Conservation (phyloP, 371 early-diverging fungal genomes). For the Apophysomyces trapeziformis region DNA sequence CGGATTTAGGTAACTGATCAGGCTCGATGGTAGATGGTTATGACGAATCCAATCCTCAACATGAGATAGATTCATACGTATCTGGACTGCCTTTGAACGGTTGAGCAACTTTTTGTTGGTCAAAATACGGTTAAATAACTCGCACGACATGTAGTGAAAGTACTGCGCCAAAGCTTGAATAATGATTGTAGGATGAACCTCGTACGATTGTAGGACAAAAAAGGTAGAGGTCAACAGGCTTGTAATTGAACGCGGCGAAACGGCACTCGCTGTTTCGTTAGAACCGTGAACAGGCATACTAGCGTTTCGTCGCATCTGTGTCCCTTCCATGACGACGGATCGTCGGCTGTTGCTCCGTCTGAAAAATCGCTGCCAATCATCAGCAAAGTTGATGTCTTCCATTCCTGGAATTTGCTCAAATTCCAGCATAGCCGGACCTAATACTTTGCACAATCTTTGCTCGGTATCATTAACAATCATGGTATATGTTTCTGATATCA, state of each 20-base stretch:
- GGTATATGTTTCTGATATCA: constrained; percentile 72
- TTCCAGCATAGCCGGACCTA: constrained; percentile 73
- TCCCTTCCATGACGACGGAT: constrained; percentile 25
- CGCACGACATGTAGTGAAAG: constrained; percentile 72
- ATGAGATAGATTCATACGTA: constrained; percentile 77
- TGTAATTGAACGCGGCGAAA: constrained; percentile 66
- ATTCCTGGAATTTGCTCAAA: constrained; percentile 73
- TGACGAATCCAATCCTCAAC: constrained; percentile 85
- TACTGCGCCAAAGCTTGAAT: constrained; percentile 74
- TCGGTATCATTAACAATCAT: constrained; percentile 65
- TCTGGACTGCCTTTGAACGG: constrained; percentile 79
- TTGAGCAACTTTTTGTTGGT: constrained; percentile 72
- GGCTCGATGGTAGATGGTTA: constrained; percentile 51
- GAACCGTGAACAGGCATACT: constrained; percentile 13
- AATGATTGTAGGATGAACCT: constrained; percentile 70
- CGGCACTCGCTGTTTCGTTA: constrained; percentile 4
- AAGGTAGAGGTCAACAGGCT: constrained; percentile 63
- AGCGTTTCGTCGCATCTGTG: constrained; percentile 28
- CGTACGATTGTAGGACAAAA: constrained; percentile 56
- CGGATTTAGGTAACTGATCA: constrained; percentile 57
- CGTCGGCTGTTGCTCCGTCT: constrained; percentile 40
- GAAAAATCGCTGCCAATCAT: constrained; percentile 59
- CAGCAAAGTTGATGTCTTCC: constrained; percentile 67
- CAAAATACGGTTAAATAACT: constrained; percentile 83
- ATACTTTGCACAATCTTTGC: constrained; percentile 56